A percentile compares a stretch with the other conserved stretches of the same genome.
Conservation (phyloP, 495 filamentous ascomycete genomes). For the Tirmania nivea region DNA sequence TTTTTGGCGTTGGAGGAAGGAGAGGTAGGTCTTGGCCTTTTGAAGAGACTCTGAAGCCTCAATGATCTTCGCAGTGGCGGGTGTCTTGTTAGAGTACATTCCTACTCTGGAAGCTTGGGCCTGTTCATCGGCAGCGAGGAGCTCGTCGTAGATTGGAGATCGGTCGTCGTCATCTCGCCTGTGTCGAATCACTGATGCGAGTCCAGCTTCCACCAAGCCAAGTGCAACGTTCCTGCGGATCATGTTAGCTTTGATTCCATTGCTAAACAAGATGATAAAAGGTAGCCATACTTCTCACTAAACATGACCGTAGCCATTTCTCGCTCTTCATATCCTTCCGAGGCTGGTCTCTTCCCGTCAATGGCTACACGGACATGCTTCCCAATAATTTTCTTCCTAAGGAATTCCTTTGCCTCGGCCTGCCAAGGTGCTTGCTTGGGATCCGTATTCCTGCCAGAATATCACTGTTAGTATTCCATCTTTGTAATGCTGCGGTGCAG, state of each 20-base stretch:
- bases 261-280: background rate
- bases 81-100: conserved; percentile 75
- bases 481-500: background rate
- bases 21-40: conserved; percentile 83
- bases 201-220: conserved; percentile 71
- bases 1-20: conserved; percentile 67
- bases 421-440: conserved; percentile 66
- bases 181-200: conserved; percentile 81
- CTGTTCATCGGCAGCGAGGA: conserved; percentile 66
- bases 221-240: conserved; percentile 46
- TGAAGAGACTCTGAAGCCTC: conserved; percentile 84
- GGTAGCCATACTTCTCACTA: conserved; percentile 36
- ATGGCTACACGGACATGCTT: conserved; percentile 77
- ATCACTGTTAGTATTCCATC: background rate
- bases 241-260: background rate
- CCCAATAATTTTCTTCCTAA: conserved; percentile 82
- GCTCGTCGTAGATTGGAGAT: conserved; percentile 78
- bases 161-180: conserved; percentile 79
- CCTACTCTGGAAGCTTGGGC: conserved; percentile 39
- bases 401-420: conserved; percentile 86
- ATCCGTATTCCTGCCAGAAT: conserved; percentile 32
- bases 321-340: conserved; percentile 76
- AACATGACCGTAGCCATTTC: conserved; percentile 76
- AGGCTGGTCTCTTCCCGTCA: conserved; percentile 78
- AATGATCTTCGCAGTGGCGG: conserved; percentile 48